Percentiles rank a stretch among this genome's conserved stretches.
phyloP scores from a whole-genome alignment of 306 rosid genomes.

The Cucumis hystrix region DNA sequence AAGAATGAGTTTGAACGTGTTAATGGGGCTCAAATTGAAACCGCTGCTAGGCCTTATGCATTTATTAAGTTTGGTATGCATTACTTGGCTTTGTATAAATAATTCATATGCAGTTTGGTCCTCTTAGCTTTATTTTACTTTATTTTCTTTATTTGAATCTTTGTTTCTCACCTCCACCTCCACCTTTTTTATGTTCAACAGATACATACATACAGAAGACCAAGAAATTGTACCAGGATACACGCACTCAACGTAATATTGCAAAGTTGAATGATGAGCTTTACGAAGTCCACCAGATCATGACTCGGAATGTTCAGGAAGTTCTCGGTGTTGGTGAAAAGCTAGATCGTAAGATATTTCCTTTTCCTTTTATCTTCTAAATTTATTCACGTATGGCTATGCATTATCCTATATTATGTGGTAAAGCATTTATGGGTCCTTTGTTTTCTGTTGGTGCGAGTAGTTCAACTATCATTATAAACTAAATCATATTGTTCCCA shows the following conservation, averaged over 20 bases:
- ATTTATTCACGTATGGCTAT: neutral
- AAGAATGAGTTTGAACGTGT: constrained; percentile 92
- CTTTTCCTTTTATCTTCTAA: neutral
- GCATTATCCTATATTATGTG: neutral
- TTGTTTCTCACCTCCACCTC: constrained; percentile 2
- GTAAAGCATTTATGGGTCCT: neutral
- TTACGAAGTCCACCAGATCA: constrained; percentile 95
- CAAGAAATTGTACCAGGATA: constrained; percentile 96
- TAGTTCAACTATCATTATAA: neutral
- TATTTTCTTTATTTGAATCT: constrained; percentile 13
- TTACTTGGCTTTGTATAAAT: neutral
- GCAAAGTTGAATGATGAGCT: constrained; percentile 96
- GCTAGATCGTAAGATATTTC: constrained; percentile 81
- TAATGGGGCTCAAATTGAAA: constrained; percentile 87
- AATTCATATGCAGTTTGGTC: neutral
- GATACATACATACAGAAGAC: constrained; percentile 95
- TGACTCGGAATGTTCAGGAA: constrained; percentile 99
- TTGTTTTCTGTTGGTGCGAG: neutral
- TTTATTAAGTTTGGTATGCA: constrained; percentile 89
- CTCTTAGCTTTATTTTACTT: neutral
- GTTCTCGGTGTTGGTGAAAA: constrained; percentile 99
- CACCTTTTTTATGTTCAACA: constrained; percentile 23
- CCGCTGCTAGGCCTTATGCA: constrained; percentile 99
- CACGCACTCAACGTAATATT: constrained; percentile 91
- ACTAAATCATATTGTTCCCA: neutral